Evolutionary conservation across 352 stramenopile species (phyloP).

Genomic region (Ochromonadaceae sp.): DNA sequence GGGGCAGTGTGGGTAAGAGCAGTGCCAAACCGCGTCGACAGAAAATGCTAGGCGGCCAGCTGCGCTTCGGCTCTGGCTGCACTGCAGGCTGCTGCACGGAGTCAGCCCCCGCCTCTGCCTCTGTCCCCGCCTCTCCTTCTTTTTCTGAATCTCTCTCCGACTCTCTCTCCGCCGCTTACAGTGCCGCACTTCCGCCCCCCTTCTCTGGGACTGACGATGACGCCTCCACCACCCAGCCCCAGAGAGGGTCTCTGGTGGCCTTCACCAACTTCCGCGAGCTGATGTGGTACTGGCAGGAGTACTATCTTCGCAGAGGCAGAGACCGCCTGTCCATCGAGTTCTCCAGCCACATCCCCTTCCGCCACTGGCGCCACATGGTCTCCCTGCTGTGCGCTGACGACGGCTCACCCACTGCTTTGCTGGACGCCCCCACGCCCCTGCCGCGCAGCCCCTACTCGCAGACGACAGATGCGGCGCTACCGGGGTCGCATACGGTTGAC

Average conservation of each 20-base stretch:
- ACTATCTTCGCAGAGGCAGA: conserved; percentile 76
- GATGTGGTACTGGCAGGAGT: conserved; percentile 87
- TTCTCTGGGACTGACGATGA: no score
- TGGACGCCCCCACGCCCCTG: conserved; percentile 31
- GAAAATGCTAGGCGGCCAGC: not conserved
- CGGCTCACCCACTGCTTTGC: conserved; percentile 57
- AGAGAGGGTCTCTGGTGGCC: no score
- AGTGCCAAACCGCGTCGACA: not conserved
- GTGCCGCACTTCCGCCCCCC: no score
- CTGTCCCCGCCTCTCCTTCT: no score
- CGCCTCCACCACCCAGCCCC: no score
- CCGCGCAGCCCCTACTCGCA: conserved; percentile 40
- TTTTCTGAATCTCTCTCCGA: no score
- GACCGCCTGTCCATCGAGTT: conserved; percentile 82
- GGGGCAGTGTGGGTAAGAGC: not conserved
- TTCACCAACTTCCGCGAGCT: conserved; percentile 73
- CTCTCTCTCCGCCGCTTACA: no score
- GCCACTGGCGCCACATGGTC: conserved; percentile 67
- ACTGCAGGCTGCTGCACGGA: conserved; percentile 12
- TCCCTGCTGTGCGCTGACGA: conserved; percentile 75
- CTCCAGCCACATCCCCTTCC: conserved; percentile 79
- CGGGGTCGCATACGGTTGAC: no score
- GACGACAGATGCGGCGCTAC: no score
- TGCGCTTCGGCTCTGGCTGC: not conserved
- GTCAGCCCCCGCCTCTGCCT: conserved; percentile 28